These are phyloP conservation scores for Microstroma glucosiphilum DNA, from an alignment of 1,284 basidiomycete genomes.

Conservation along the genomic window DNA sequence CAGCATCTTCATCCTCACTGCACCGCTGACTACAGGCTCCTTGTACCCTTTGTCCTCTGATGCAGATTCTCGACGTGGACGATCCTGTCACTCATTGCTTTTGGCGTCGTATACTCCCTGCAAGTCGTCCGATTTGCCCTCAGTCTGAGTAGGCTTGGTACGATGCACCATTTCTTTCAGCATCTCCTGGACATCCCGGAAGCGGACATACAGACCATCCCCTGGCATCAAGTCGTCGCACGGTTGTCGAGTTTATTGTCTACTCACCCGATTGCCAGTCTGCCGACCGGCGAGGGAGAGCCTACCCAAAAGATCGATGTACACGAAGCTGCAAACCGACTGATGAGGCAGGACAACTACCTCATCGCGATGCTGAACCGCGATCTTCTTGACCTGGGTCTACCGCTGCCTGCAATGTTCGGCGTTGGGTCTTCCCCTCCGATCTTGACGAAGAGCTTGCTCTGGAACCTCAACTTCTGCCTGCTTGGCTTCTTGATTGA, in stretches of 20 bases:
- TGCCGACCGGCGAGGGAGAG: constrained; percentile 47
- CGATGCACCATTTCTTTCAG: constrained; percentile 82
- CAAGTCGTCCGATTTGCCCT: constrained; percentile 56
- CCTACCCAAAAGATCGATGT: constrained; percentile 60
- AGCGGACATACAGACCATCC: constrained; percentile 93
- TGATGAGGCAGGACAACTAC: constrained; percentile 96
- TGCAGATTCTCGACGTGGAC: constrained; percentile 70
- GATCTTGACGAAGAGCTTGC: constrained; percentile 77
- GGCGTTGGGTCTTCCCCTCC: constrained; percentile 51
- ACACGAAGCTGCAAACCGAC: constrained; percentile 91
- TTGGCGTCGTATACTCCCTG: constrained; percentile 67
- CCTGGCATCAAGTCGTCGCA: constrained; percentile 89
- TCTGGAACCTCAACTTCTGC: constrained; percentile 94
- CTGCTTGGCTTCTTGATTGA: constrained; percentile 92
- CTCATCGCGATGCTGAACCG: constrained; percentile 96
- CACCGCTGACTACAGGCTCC: too few species aligned
- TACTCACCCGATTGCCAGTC: constrained; percentile 34
- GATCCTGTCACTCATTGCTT: constrained; percentile 57
- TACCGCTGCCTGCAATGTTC: constrained; percentile 62
- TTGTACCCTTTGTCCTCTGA: background rate
- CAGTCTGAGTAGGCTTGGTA: constrained; percentile 66
- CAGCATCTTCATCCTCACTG: too few species aligned
- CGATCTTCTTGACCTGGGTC: constrained; percentile 78
- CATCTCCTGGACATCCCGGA: constrained; percentile 61
- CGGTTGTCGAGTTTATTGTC: constrained; percentile 58